Evolutionary conservation across 108 stramenopile species (phyloP).

Genomic region (Nitzschia inconspicua): DNA sequence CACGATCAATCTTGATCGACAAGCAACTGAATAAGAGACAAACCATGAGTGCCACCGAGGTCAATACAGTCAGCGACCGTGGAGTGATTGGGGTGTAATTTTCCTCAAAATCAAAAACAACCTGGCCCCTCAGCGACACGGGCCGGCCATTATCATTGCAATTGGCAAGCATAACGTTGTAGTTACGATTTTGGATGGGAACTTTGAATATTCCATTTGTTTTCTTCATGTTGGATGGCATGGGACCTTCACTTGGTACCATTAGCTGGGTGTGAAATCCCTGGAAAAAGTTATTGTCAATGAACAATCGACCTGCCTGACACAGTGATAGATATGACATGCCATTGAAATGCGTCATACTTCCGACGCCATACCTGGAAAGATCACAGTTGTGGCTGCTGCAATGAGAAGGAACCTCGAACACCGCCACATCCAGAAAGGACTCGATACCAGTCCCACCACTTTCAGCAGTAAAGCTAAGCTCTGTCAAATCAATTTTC

Average conservation of each 20-base stretch:
- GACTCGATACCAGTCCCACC: not conserved
- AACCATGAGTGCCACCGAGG: not conserved
- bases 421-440: conserved; percentile 11
- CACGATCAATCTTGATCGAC: not conserved
- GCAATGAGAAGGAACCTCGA: conserved; percentile 7
- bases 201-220: not conserved
- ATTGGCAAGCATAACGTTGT: conserved; percentile 8
- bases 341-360: not conserved
- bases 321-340: not conserved
- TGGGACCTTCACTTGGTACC: not conserved
- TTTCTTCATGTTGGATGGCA: not conserved
- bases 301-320: not conserved
- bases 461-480: not conserved
- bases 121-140: not conserved
- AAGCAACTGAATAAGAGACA: not conserved
- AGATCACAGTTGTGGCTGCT: conserved; percentile 8
- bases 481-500: not conserved
- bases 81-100: not conserved
- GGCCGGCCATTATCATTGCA: not conserved
- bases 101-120: conserved; percentile 4
- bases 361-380: conserved; percentile 7
- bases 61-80: not conserved
- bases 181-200: not conserved
- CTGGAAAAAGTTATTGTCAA: not conserved
- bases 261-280: conserved; percentile 1